Evolutionary conservation across 2,329 filamentous ascomycete genomes (phyloP).

Genomic region (Paraconiothyrium sp.): DNA sequence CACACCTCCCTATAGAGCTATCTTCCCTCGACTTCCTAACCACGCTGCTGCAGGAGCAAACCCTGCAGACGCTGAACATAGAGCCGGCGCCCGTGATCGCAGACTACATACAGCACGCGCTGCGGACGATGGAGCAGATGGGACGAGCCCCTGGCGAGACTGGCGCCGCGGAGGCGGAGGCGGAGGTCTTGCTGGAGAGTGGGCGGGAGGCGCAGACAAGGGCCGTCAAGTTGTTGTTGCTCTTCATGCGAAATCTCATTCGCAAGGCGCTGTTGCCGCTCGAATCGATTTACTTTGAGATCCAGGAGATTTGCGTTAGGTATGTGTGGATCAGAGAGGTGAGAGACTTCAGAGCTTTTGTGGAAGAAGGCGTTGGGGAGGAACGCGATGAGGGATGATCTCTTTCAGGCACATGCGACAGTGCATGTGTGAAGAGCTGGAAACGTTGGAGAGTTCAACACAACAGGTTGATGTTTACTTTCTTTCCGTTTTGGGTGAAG

Average conservation of each 20-base stretch:
- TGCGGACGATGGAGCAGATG: conserved; percentile 48
- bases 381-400: conserved; percentile 6
- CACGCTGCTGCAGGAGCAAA: conserved; percentile 42
- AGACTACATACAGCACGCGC: conserved; percentile 51
- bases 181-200: conserved; percentile 25
- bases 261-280: conserved; percentile 41
- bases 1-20: conserved; percentile 49
- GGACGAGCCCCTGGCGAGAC: conserved; percentile 21
- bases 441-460: background rate
- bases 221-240: conserved; percentile 46
- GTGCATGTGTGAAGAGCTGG: background rate
- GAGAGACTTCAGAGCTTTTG: conserved; percentile 47
- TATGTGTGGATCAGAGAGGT: conserved; percentile 54
- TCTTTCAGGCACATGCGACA: background rate
- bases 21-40: conserved; percentile 51
- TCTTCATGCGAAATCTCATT: conserved; percentile 52
- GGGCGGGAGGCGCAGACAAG: conserved; percentile 49
- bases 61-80: conserved; percentile 34
- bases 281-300: conserved; percentile 50
- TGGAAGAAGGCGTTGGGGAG: conserved; percentile 31
- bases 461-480: background rate
- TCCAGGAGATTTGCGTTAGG: conserved; percentile 52
- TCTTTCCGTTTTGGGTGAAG: background rate
- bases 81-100: conserved; percentile 42
- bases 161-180: background rate